A percentile compares a stretch with the other conserved stretches of the same genome.
phyloP scores from a whole-genome alignment of 352 stramenopile species.

The Globisporangium irregulare region DNA sequence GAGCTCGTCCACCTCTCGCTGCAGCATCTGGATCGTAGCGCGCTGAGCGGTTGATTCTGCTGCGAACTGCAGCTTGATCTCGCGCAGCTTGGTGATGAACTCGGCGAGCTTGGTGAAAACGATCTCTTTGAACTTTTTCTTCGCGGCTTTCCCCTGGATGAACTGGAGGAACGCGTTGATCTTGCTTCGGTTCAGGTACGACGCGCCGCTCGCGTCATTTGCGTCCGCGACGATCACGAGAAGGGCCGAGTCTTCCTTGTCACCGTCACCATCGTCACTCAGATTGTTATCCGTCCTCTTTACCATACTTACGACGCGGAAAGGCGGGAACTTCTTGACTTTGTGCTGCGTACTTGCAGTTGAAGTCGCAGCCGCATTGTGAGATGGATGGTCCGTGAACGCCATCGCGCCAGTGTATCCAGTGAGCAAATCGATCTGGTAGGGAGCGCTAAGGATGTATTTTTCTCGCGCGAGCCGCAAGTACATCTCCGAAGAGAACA shows the following conservation, averaged over 20 bases:
- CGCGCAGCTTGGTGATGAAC: conserved; percentile 36
- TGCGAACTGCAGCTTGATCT: conserved; percentile 33
- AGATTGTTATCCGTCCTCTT: conserved; percentile 17
- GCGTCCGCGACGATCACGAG: conserved; percentile 29
- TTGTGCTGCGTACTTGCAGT: conserved; percentile 10
- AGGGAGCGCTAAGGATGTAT: conserved; percentile 43
- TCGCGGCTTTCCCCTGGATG: conserved; percentile 38
- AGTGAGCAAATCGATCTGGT: conserved; percentile 43
- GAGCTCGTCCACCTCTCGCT: conserved; percentile 38
- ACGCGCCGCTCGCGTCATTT: conserved; percentile 35
- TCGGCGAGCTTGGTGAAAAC: conserved; percentile 47
- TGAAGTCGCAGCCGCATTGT: not conserved
- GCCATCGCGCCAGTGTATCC: conserved; percentile 35
- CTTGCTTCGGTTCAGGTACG: conserved; percentile 61
- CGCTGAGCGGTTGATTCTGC: conserved; percentile 31
- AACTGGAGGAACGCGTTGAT: conserved; percentile 61
- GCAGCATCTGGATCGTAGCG: conserved; percentile 32
- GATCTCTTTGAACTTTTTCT: conserved; percentile 45
- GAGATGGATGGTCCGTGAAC: conserved; percentile 29
- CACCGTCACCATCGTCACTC: conserved; percentile 14
- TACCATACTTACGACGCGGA: conserved; percentile 24
- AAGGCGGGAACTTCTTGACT: conserved; percentile 35
- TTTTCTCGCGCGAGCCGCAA: conserved; percentile 43
- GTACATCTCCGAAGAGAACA: conserved; percentile 16
- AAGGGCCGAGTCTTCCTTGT: conserved; percentile 7